Base-by-base conservation (phyloP, 257 asterid genomes). In the Linaria vulgaris region DNA sequence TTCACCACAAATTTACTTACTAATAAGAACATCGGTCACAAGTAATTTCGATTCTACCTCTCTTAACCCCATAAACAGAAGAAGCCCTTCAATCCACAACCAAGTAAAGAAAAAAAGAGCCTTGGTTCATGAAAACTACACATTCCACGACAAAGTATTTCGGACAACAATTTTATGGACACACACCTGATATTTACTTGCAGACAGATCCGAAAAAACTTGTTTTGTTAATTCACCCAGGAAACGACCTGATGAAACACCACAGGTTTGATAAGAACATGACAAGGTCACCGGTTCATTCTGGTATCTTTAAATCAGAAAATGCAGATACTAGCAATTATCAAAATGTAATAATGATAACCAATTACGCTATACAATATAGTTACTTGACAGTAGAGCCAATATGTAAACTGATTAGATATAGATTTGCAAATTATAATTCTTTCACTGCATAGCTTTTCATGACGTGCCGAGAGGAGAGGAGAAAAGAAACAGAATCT, bases 151-250 rank as follows among this genome's bases (percentile, higher is more conserved):
- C 11, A 62, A 55, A 37, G n/a, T 38, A 68, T 48, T 63, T 46
- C 34, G 57, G 57, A 14, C 38, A 72, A 61, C 34, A 25, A 65
- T 60, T 61, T 54, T 53, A 56, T 24, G 61, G 67, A 68, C 17
- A 79, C 85, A 46, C 75, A 91, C 98, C 77, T 91, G 98, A 79
- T 86, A 91, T 91, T 91, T 92, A 85, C 97, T 92, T 43, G 95
- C 84, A 4, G 68, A 69, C 75, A 92, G 86, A 70, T 92, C 98
- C 14, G 82, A 58, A 74, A 92, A 89, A 22, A 92, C 98, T 84
- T 92, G 97, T 81, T 83, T 92, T 49, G 98, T 92, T 74, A 88
- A 78, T 83, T 92, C 98, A 56, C 82, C 98, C 59, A 92, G 86
- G 75, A 91, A 92, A 63, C 98, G 97, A 31, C 98, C 98, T 92